Evolutionary conservation across 2,329 filamentous ascomycete species (phyloP), one percentile per base, ranked within the genome.

Genomic region (Botrytis galanthina): DNA sequence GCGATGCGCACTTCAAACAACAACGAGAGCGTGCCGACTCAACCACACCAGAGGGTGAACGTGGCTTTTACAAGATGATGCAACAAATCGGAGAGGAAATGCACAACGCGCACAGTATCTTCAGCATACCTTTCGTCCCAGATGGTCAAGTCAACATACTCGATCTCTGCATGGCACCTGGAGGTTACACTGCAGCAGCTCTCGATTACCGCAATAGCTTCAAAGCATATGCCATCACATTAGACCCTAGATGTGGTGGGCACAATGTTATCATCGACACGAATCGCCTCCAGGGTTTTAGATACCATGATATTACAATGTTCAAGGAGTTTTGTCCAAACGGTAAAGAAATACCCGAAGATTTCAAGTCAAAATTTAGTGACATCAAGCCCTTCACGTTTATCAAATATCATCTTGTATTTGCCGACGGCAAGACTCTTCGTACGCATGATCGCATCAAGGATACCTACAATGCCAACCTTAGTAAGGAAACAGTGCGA

Each of bases 21-120:
- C 84, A 85, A 75, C 82, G 83, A 59, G 51, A 78, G 5, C 75
- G 72, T 1, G 81, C 84, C 14, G 85, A 86, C 74, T 78, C 81
- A 1, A 69, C 80, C 1, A 73, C 75, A 35, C 59, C 74, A 7
- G 75, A 79, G 10, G 73, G 57, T 4, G 75, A 75, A 14, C 57
- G 32, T 0, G 75, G 73, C 62, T 85, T 87, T 75, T 86, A 81
- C 76, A 70, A 73, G 0, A 79, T 86, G 79, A 87, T 86, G 85
- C 75, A 78, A 59, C 69, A 73, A 1, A 85, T 88, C 51, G 85
- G 79, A 2, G 26, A 78, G 3, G 83, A 87, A 67, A 77, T 88
- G 35, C 76, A 87, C 12, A 14, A 51, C 1, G n/a, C 57, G 8
- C 76, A 76, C 7, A 51, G 63, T 14, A 73, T 71, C 46, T 66